These are phyloP conservation scores for Nakaseomyces glabratus DNA, from an alignment of 1,139 yeast genomes.

Conservation along the genomic window DNA sequence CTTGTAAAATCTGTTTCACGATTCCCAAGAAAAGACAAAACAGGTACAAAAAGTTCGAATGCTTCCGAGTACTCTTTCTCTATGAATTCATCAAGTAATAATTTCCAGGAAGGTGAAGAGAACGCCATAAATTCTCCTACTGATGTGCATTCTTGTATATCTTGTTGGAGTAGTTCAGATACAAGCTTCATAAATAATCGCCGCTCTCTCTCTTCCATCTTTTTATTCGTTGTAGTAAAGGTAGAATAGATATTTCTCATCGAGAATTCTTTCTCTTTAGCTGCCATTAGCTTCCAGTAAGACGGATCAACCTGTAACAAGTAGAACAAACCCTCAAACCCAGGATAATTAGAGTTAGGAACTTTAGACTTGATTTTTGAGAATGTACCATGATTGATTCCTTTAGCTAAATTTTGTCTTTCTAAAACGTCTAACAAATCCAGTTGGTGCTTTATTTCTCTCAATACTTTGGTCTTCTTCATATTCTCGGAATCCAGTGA, in stretches of 20 bases:
- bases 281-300: constrained; percentile 55
- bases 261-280: constrained; percentile 22
- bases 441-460: constrained; percentile 20
- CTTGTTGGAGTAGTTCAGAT: constrained; percentile 40
- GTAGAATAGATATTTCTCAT: constrained; percentile 24
- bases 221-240: constrained; percentile 26
- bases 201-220: constrained; percentile 53
- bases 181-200: constrained; percentile 58
- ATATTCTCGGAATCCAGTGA: constrained; percentile 72
- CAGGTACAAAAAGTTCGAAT: constrained; percentile 45
- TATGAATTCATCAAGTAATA: constrained; percentile 33
- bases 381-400: constrained; percentile 8
- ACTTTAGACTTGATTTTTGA: constrained; percentile 10
- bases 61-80: constrained; percentile 34
- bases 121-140: constrained; percentile 19
- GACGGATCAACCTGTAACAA: constrained; percentile 76
- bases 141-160: constrained; percentile 18
- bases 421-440: constrained; percentile 19
- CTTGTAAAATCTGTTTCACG: constrained; percentile 64
- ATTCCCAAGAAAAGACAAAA: constrained; percentile 37
- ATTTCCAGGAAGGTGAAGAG: constrained; percentile 36
- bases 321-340: constrained; percentile 72
- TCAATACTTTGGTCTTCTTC: constrained; percentile 43
- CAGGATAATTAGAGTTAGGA: constrained; percentile 18
- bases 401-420: constrained; percentile 14